Percentiles rank a stretch among this genome's conserved stretches.
phyloP scores from a whole-genome alignment of 169 alveolate species.

The Plasmodium inui region DNA sequence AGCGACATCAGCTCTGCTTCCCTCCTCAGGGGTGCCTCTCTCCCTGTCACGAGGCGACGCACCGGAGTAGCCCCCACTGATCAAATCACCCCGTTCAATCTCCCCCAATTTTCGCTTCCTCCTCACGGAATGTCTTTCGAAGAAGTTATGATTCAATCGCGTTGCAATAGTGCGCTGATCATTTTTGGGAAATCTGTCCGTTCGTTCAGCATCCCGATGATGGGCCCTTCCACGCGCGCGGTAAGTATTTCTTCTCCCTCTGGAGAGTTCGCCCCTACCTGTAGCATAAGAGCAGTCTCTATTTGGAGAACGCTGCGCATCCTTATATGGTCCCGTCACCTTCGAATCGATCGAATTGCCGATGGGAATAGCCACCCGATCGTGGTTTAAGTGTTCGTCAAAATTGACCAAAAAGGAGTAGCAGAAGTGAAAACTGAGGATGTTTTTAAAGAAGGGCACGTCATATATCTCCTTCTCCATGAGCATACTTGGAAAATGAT shows the following conservation, averaged over 20 bases:
- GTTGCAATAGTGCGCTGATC: background rate
- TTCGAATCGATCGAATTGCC: background rate
- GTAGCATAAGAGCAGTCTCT: background rate
- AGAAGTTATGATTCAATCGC: background rate
- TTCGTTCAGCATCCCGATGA: background rate
- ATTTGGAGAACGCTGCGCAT: background rate
- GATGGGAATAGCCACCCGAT: too few species aligned
- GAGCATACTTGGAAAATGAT: background rate
- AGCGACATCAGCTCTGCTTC: background rate
- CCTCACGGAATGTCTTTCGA: background rate
- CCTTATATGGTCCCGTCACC: background rate
- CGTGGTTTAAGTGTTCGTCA: conserved; percentile 5
- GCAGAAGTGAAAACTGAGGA: conserved; percentile 26
- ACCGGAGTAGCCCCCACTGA: background rate
- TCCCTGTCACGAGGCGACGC: background rate
- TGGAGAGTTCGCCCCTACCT: background rate
- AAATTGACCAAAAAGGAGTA: conserved; percentile 48
- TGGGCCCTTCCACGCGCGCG: background rate
- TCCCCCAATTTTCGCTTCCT: background rate
- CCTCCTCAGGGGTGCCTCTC: background rate
- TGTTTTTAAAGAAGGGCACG: conserved; percentile 12
- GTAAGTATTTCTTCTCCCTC: background rate
- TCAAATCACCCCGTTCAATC: background rate
- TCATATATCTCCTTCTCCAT: conserved; percentile 40
- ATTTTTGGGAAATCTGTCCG: background rate